A percentile compares a stretch with the other conserved stretches of the same genome.
These are phyloP conservation scores for Verbena officinalis DNA, from an alignment of 257 asterid species.

Conservation along the genomic window DNA sequence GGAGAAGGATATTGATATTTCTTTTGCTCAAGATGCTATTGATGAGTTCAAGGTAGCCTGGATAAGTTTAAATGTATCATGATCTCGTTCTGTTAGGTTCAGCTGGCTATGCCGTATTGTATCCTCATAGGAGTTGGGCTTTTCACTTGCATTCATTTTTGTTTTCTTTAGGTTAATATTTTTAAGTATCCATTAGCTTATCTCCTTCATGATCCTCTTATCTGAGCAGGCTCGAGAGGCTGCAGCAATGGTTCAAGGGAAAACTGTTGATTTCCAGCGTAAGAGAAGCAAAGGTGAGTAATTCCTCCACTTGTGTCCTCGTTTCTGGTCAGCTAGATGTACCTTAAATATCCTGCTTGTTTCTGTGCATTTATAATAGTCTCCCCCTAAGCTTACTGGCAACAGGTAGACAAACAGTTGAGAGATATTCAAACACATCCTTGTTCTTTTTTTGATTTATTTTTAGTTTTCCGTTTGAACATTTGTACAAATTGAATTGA, in stretches of 20 bases:
- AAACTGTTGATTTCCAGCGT: slow-evolving; percentile 94
- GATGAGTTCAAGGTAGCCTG: slow-evolving; percentile 90
- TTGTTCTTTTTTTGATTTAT: background rate
- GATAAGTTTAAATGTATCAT: slow-evolving; percentile 17
- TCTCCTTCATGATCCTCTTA: slow-evolving; percentile 12
- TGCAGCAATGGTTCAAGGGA: slow-evolving; percentile 82
- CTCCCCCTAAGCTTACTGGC: slow-evolving; percentile 10
- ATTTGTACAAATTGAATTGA: slow-evolving; percentile 1
- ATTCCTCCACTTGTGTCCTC: background rate
- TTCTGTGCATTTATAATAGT: slow-evolving; percentile 7
- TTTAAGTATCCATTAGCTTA: slow-evolving; percentile 12
- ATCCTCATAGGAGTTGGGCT: slow-evolving; percentile 2
- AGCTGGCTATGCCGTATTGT: slow-evolving; percentile 9
- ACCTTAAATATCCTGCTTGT: slow-evolving; percentile 1
- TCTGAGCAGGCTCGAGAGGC: slow-evolving; percentile 87
- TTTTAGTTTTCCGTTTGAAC: slow-evolving; percentile 12
- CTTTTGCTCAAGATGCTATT: slow-evolving; percentile 93
- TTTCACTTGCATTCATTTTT: slow-evolving; percentile 3
- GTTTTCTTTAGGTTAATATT: slow-evolving; percentile 26
- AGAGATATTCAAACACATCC: background rate
- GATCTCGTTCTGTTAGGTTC: slow-evolving; percentile 3
- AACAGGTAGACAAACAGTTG: slow-evolving; percentile 5
- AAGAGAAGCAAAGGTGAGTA: slow-evolving; percentile 86
- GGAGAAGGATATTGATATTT: slow-evolving; percentile 90
- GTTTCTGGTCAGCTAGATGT: slow-evolving; percentile 11